Percentiles rank a stretch among this genome's conserved stretches.
These are phyloP conservation scores for Chimonanthus praecox DNA, from an alignment of 164 flowering plant genomes.

Conservation along the genomic window DNA sequence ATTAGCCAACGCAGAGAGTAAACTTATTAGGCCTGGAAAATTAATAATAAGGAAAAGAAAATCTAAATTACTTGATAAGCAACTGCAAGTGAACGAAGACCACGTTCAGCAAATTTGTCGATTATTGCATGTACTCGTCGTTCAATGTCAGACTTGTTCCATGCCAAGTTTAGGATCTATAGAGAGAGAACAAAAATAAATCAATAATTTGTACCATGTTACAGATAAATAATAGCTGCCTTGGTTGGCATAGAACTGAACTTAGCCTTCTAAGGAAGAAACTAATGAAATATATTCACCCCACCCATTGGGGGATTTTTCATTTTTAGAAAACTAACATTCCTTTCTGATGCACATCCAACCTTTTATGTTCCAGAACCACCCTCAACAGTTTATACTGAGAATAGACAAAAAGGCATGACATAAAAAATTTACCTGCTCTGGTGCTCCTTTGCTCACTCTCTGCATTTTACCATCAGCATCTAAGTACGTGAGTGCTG, in stretches of 20 bases:
- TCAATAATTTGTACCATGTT: background rate
- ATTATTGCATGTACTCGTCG: slow-evolving; percentile 41
- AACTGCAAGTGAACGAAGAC: slow-evolving; percentile 59
- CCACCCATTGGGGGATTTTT: background rate
- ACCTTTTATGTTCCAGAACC: background rate
- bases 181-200: slow-evolving; percentile 1
- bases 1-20: background rate
- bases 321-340: background rate
- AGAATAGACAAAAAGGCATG: background rate
- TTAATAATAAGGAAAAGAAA: background rate
- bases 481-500: slow-evolving; percentile 58
- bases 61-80: slow-evolving; percentile 41
- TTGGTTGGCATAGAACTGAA: background rate
- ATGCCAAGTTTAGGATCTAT: slow-evolving; percentile 48
- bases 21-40: background rate
- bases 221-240: background rate
- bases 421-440: slow-evolving; percentile 36
- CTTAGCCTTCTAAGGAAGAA: background rate
- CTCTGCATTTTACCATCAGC: slow-evolving; percentile 46
- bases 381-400: background rate
- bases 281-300: background rate
- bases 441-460: slow-evolving; percentile 68
- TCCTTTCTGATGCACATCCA: background rate
- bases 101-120: slow-evolving; percentile 64
- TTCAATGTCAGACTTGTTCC: slow-evolving; percentile 41